These are phyloP conservation scores for Sphaerostilbella broomeana DNA, from an alignment of 2,329 filamentous ascomycete species.

Conservation along the genomic window DNA sequence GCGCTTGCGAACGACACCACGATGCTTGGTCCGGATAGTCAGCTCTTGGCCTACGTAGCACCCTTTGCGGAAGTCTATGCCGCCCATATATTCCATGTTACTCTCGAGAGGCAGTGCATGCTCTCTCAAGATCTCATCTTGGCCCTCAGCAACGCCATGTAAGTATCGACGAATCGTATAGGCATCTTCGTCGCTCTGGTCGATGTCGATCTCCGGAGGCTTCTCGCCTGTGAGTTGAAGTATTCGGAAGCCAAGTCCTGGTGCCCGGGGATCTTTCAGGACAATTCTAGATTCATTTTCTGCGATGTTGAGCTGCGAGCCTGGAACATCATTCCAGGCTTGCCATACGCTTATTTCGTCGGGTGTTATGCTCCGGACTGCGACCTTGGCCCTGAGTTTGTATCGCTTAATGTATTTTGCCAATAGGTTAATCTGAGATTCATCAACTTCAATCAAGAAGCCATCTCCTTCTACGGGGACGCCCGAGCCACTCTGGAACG, in stretches of 20 bases:
- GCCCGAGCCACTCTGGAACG: constrained; percentile 33
- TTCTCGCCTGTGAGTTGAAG: constrained; percentile 25
- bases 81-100: constrained; percentile 81
- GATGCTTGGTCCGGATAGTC: constrained; percentile 91
- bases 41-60: constrained; percentile 97
- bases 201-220: constrained; percentile 34
- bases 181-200: constrained; percentile 44
- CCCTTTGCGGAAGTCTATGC: constrained; percentile 88
- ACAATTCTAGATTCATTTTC: constrained; percentile 23
- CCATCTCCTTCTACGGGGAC: constrained; percentile 23
- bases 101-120: constrained; percentile 76
- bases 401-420: constrained; percentile 73
- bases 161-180: constrained; percentile 76
- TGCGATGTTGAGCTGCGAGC: background rate
- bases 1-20: constrained; percentile 85
- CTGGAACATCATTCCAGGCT: constrained; percentile 56
- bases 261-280: constrained; percentile 47
- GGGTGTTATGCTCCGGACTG: constrained; percentile 56
- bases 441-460: constrained; percentile 77
- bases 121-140: constrained; percentile 65
- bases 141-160: constrained; percentile 78
- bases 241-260: constrained; percentile 49
- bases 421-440: constrained; percentile 53
- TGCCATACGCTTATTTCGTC: constrained; percentile 66
- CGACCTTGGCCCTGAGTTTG: constrained; percentile 76